phyloP scores from a whole-genome alignment of 306 rosid genomes.

The Inga oerstediana region DNA sequence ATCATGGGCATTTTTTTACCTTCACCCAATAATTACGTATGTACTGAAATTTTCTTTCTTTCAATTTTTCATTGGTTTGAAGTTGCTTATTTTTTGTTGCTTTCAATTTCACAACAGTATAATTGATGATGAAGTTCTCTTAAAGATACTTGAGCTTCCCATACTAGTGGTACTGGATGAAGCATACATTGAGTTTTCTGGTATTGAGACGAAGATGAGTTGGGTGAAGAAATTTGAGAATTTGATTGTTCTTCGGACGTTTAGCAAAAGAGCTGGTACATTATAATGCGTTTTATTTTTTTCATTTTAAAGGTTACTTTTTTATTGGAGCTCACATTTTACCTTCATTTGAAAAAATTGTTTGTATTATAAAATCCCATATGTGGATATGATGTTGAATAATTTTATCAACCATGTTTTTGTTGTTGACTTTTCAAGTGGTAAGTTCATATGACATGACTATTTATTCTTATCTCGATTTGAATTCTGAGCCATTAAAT shows the following conservation, averaged over 20 bases:
- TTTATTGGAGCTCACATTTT: too few relatives aligned
- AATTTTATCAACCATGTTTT: too few relatives aligned
- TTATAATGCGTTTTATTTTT: background rate
- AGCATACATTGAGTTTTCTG: conserved; percentile 92
- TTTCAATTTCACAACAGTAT: conserved; percentile 55
- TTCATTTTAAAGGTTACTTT: too few relatives aligned
- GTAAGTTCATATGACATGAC: background rate
- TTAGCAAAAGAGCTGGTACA: conserved; percentile 98
- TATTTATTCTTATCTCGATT: conserved; percentile 11
- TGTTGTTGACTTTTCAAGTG: background rate
- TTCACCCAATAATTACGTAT: background rate
- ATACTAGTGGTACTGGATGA: conserved; percentile 91
- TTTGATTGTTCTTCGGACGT: conserved; percentile 92
- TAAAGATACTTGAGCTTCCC: conserved; percentile 89
- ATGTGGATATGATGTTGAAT: too few relatives aligned
- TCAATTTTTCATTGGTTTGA: background rate
- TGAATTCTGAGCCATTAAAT: background rate
- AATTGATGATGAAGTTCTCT: conserved; percentile 75
- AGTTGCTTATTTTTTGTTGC: conserved; percentile 15
- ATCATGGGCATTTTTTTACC: too few relatives aligned
- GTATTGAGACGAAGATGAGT: conserved; percentile 65
- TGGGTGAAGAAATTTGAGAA: conserved; percentile 96
- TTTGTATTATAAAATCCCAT: too few relatives aligned
- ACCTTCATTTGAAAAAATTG: too few relatives aligned
- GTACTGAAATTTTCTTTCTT: background rate